Evolutionary conservation across 1,139 yeast species (phyloP).

Genomic region (Yarrowia galli): DNA sequence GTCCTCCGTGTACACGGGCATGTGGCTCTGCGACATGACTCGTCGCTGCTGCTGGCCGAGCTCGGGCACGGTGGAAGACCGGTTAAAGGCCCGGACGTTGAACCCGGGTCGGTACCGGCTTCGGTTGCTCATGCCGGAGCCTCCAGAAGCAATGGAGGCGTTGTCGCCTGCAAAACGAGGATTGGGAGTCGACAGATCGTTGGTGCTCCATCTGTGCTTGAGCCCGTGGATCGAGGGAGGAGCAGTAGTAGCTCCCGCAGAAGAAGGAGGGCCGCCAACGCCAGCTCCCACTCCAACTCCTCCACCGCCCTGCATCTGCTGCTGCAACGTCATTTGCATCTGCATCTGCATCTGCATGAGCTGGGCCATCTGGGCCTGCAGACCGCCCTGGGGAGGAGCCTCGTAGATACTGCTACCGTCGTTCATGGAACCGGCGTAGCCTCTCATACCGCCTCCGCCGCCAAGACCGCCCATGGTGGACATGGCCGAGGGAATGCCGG

Average conservation of each 20-base stretch:
- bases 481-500: slow-evolving; percentile 4
- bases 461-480: background rate
- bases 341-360: slow-evolving; percentile 51
- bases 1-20: slow-evolving; percentile 40
- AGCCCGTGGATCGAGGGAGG: slow-evolving; percentile 8
- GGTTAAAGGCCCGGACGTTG: slow-evolving; percentile 16
- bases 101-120: slow-evolving; percentile 27
- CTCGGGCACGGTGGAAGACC: slow-evolving; percentile 30
- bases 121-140: slow-evolving; percentile 34
- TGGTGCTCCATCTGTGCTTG: slow-evolving; percentile 31
- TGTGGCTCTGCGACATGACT: slow-evolving; percentile 26
- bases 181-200: slow-evolving; percentile 5
- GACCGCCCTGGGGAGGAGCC: slow-evolving; percentile 39
- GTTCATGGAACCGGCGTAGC: slow-evolving; percentile 29
- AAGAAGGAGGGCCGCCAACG: background rate
- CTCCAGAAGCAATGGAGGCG: slow-evolving; percentile 2
- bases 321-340: slow-evolving; percentile 50
- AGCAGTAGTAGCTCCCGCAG: slow-evolving; percentile 2
- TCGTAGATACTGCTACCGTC: slow-evolving; percentile 16
- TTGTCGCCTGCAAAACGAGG: slow-evolving; percentile 18
- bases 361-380: slow-evolving; percentile 45
- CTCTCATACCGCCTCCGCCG: slow-evolving; percentile 1
- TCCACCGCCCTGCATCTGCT: slow-evolving; percentile 45
- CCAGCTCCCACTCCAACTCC: background rate
- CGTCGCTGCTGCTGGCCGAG: slow-evolving; percentile 37